These are phyloP conservation scores for Calonectria henricotiae DNA, from an alignment of 2,329 filamentous ascomycete genomes.

Conservation along the genomic window DNA sequence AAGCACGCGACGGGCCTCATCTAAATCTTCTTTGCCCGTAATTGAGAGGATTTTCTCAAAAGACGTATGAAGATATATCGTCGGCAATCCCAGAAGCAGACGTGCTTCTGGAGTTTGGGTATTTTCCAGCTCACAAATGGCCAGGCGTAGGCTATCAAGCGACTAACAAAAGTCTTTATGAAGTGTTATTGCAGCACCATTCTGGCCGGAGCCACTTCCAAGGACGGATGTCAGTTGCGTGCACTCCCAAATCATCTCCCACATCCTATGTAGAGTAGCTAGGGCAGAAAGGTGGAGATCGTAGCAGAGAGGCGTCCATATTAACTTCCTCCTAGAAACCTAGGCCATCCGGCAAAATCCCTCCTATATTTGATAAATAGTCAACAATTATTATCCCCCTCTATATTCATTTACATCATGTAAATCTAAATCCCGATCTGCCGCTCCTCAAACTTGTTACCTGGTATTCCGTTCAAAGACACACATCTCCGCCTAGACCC, in stretches of 20 bases:
- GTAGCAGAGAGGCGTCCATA: not conserved
- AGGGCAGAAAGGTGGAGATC: not conserved
- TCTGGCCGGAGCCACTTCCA: not conserved
- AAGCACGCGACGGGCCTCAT: constrained; percentile 3
- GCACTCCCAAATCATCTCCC: constrained; percentile 14
- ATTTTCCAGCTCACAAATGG: not conserved
- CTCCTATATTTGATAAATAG: not conserved
- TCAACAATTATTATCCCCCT: not conserved
- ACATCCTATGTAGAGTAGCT: not conserved
- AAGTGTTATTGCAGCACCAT: not conserved
- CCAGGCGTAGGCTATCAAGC: not conserved
- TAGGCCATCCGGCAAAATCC: no score
- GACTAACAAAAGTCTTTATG: not conserved
- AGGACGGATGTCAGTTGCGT: not conserved
- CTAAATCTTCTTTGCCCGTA: not conserved
- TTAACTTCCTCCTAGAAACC: no score
- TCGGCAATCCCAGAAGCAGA: not conserved
- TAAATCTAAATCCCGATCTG: not conserved
- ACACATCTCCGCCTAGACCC: constrained; percentile 79
- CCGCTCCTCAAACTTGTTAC: not conserved
- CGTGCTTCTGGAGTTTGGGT: not conserved
- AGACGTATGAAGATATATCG: not conserved
- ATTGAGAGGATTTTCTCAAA: not conserved
- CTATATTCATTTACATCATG: not conserved
- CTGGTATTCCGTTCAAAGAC: constrained; percentile 68